Evolutionary conservation across 2,329 filamentous ascomycete species (phyloP).

Genomic region (Neonectria hederae): DNA sequence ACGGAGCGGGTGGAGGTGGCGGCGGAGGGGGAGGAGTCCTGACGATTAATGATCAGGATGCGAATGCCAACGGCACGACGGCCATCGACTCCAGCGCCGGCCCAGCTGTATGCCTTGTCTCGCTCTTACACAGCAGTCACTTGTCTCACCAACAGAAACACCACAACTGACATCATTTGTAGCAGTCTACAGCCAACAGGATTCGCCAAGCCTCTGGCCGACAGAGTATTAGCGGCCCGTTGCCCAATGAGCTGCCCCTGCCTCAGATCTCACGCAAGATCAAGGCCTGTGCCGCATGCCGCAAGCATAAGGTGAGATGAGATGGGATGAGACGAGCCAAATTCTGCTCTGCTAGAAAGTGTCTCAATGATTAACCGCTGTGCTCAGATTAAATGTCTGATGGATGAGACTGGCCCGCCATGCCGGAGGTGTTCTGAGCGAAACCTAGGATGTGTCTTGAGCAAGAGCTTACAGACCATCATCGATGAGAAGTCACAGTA

Average conservation of each 20-base stretch:
- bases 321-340: neutral
- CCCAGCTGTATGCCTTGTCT: conserved; percentile 7
- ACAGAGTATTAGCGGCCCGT: conserved; percentile 29
- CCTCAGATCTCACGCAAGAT: conserved; percentile 52
- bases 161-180: neutral
- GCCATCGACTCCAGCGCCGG: conserved; percentile 11
- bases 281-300: conserved; percentile 53
- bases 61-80: conserved; percentile 18
- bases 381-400: conserved; percentile 52
- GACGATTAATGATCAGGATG: conserved; percentile 29
- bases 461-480: conserved; percentile 54
- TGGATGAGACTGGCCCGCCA: conserved; percentile 52
- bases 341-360: too few relatives aligned
- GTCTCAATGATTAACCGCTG: neutral
- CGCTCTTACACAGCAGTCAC: neutral
- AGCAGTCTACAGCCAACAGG: conserved; percentile 22
- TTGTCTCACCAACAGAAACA: neutral
- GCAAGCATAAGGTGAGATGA: conserved; percentile 51
- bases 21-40: conserved; percentile 13
- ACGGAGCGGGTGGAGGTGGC: conserved; percentile 17
- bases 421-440: conserved; percentile 50
- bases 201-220: conserved; percentile 28
- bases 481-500: conserved; percentile 54
- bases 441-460: conserved; percentile 50
- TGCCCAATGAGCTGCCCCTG: conserved; percentile 31